Evolutionary conservation across 75 land plant species (phyloP), one percentile per base, ranked within the genome.

Genomic region (Cupressus sempervirens): DNA sequence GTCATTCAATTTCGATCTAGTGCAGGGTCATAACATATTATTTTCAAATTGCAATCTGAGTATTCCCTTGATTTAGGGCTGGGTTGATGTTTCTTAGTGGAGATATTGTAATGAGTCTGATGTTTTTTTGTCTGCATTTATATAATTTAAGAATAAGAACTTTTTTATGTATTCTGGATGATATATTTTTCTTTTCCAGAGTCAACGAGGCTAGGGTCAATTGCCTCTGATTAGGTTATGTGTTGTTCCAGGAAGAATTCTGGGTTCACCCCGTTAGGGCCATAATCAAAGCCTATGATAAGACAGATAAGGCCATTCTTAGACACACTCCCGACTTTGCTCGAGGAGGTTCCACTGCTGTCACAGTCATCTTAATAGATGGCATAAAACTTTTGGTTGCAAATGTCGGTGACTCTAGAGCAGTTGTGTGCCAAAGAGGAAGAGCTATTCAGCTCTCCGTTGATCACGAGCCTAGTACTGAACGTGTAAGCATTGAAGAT

Each of bases 361-460:
- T 95, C 40, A 96, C 95, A 79, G 95, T 95, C 20, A 93, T 96
- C 83, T 83, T 95, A 40, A 85, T 96, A n/a, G 88, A 96, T 88
- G 92, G 94, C 12, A 84, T 54, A 40, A 91, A 89, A 67, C 86
- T 96, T 41, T 88, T 92, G 86, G 85, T 94, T 12, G 94, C 94
- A n/a, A 96, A 96, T 85, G 93, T 96, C 75, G 98, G 98, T 56
- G 98, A 96, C 86, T 95, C 98, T 16, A 87, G 98, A 70, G 98
- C 93, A 84, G 93, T 96, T 88, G 89, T 95, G 48, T 86, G 90
- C 13, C 88, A 88, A 45, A 86, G 82, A 74, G 93, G 94, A 18
- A 50, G 80, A 8, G 93, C 93, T 23, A 54, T 91, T 80, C 95
- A 93, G 82, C 85, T 95, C 86, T 88, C 92, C 7, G 88, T 84